Conservation (phyloP, 805 yeast species). For the Cephaloascus fragrans region DNA sequence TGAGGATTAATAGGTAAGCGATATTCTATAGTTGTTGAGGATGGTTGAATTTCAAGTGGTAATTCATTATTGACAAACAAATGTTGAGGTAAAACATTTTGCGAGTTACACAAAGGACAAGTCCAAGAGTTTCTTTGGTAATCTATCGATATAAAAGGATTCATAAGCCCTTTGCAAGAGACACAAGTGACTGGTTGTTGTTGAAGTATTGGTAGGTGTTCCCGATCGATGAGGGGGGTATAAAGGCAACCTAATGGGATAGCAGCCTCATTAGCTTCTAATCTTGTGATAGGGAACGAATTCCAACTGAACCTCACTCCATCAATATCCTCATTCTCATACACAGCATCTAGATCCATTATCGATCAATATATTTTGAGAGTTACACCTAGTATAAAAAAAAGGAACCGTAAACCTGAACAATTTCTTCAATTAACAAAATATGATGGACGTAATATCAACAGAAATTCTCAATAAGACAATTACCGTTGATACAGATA, state of each 20-base stretch:
- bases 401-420: no score
- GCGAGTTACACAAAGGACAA: slow-evolving; percentile 25
- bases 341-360: slow-evolving; percentile 28
- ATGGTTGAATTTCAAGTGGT: slow-evolving; percentile 17
- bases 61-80: slow-evolving; percentile 10
- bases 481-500: no score
- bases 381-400: no score
- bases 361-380: no score
- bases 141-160: slow-evolving; percentile 19
- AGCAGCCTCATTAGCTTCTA: slow-evolving; percentile 20
- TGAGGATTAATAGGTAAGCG: slow-evolving; percentile 18
- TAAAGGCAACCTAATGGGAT: slow-evolving; percentile 27
- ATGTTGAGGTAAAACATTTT: slow-evolving; percentile 13
- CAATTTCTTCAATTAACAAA: no score
- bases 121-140: slow-evolving; percentile 22
- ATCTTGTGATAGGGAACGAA: slow-evolving; percentile 26
- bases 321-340: slow-evolving; percentile 49
- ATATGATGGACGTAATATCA: no score
- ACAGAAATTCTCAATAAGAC: no score
- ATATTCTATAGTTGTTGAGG: slow-evolving; percentile 20
- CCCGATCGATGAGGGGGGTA: slow-evolving; percentile 13
- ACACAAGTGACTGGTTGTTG: background rate
- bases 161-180: slow-evolving; percentile 8
- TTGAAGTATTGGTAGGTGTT: background rate
- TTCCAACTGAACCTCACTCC: slow-evolving; percentile 76